Conservation (phyloP, 805 yeast genomes). For the Cyberlindnera veronae region DNA sequence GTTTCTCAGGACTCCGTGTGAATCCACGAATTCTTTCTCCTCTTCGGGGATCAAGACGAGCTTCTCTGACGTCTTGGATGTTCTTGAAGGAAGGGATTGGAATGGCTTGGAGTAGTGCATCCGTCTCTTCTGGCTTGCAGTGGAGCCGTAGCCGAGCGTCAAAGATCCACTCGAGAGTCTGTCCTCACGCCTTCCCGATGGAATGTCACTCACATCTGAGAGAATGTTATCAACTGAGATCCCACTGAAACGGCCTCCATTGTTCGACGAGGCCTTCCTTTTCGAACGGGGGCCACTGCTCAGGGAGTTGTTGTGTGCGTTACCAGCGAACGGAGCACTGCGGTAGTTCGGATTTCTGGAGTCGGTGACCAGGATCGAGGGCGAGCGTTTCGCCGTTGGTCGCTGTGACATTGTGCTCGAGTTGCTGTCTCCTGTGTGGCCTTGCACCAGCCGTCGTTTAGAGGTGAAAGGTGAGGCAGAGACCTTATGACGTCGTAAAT, state of each 20-base stretch:
- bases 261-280: conserved; percentile 30
- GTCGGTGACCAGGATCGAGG: conserved; percentile 91
- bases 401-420: conserved; percentile 31
- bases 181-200: conserved; percentile 59
- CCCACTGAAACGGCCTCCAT: conserved; percentile 51
- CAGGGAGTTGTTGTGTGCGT: conserved; percentile 29
- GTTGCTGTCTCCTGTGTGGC: too few relatives aligned
- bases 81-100: conserved; percentile 62
- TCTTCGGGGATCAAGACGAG: conserved; percentile 78
- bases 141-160: conserved; percentile 8
- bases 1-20: conserved; percentile 4
- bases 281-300: conserved; percentile 13
- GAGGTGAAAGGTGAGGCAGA: neutral
- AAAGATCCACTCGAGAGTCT: conserved; percentile 36
- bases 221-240: conserved; percentile 79
- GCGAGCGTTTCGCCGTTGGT: conserved; percentile 79
- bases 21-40: conserved; percentile 14
- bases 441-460: too few relatives aligned
- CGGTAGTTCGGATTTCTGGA: conserved; percentile 58
- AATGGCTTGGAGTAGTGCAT: conserved; percentile 42
- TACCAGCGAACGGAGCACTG: conserved; percentile 77
- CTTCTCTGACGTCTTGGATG: conserved; percentile 82
- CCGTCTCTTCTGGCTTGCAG: conserved; percentile 14
- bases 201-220: conserved; percentile 80
- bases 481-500: neutral